Base-by-base conservation (phyloP, 306 rosid species). In the Malus sieversii region DNA sequence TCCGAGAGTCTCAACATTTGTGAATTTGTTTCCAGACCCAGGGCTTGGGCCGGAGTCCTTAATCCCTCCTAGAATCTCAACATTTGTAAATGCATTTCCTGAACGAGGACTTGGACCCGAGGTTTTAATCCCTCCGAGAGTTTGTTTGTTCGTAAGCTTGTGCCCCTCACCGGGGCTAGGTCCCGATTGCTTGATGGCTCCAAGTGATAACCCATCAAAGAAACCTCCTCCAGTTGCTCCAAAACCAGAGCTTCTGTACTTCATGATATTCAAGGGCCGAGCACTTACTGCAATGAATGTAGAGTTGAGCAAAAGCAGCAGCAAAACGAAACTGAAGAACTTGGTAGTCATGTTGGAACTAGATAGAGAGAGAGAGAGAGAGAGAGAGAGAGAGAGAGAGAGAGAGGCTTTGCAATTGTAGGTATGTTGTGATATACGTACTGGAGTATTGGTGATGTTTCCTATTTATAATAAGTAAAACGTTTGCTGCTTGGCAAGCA, bases 191-290 rank as follows among this genome's bases (percentile, higher is more conserved):
- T 80, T 84, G 6, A 78, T 60, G 7, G 77, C 86, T 1, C 64
- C 61, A 10, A 79, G 73, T 32, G 84, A 77, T 7, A 90, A 77
- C 82, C 92, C 90, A 11, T 84, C 85, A 66, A 83, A 86, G 64
- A 87, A 82, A 25, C 29, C 29, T 27, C 46, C 86, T 20, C 73
- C 86, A 0, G 71, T 73, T 12, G 68, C 81, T 74, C 48, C 68
- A 1, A 48, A 3, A 20, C 69, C 75, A 10, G 72, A 40, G 77
- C 32, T 66, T 69, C 16, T 71, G 2, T 65, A 42, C 70, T 29
- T 83, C 60, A 73, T 72, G 19, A 77, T 67, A 58, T 74, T 76
- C 8, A 93, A 65, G 32, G 90, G 92, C 52, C 97, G 88, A 6
- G 82, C 90, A 79, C 83, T 87, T 11, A 61, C 40, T 25, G 66